Evolutionary conservation across 371 early-diverging fungal species (phyloP).

Genomic region (Mucor ambiguus): DNA sequence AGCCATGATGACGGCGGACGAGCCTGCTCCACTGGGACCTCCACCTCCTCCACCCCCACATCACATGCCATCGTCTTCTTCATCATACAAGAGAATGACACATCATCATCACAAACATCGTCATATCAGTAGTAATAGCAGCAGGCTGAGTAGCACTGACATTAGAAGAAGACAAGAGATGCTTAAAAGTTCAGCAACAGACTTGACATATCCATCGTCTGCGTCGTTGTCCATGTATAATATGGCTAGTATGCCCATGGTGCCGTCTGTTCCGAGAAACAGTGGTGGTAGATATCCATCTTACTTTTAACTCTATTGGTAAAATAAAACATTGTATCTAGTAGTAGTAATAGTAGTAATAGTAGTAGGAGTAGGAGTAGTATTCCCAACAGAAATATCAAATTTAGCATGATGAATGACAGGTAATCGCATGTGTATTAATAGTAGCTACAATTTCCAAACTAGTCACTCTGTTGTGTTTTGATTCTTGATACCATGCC

Average conservation of each 20-base stretch:
- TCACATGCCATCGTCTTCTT: neutral
- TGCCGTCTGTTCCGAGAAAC: neutral
- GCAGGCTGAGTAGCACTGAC: neutral
- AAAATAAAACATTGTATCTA: neutral
- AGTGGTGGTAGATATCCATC: neutral
- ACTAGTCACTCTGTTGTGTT: neutral
- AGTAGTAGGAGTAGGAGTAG: neutral
- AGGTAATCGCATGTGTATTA: neutral
- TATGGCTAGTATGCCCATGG: neutral
- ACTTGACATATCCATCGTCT: neutral
- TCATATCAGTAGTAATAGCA: neutral
- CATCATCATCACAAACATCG: neutral
- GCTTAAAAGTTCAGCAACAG: neutral
- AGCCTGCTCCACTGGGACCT: neutral
- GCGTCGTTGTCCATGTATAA: neutral
- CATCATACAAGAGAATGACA: neutral
- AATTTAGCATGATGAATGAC: neutral
- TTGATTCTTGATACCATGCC: neutral
- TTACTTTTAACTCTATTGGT: neutral
- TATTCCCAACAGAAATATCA: neutral
- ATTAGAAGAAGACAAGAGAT: neutral
- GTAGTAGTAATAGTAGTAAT: neutral
- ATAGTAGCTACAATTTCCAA: neutral
- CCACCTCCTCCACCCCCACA: neutral
- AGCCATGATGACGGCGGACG: neutral